Evolutionary conservation across 2,329 filamentous ascomycete species (phyloP), one percentile per base, ranked within the genome.

Genomic region (Cordyceps cicadae): DNA sequence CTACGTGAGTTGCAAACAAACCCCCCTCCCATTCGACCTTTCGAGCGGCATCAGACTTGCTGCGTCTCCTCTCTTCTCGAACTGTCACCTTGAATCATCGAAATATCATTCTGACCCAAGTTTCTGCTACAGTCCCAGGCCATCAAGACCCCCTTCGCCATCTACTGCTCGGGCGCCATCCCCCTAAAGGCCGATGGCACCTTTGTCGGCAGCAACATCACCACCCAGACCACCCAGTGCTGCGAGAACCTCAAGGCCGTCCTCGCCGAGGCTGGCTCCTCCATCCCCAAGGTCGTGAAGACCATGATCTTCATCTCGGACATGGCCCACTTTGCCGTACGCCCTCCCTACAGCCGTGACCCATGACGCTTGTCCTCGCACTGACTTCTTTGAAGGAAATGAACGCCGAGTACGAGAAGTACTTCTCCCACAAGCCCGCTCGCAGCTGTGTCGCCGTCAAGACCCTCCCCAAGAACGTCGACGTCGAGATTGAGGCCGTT

Each of bases 401-500:
- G 89, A 96, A 96, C 76, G 81, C 81, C 66, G 88, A 90, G 70
- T 96, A 94, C 74, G 87, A 87, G 74, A 87, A 91, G 76, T 91
- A 87, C 81, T 92, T 93, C 75, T 76, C 81, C 63, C 87, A 90
- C 77, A 92, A 91, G 82, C 91, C 91, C 21, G 88, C 90, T n/a
- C 83, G 90, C 67, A 92, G 87, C 77, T 96, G 91, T 72, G 90
- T 96, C 59, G 91, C 91, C 5, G 92, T 95, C 65, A 92, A 94
- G 81, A 86, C 89, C 68, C 82, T 96, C 65, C 92, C 92, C 63
- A 91, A 92, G 81, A 86, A 87, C 61, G 91, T 92, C 48, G 87
- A 91, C 63, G 86, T 96, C 26, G 92, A 96, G 81, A 94, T 96
- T 71, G 91, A 96, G 81, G 89, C 86, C 72, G 88, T 94, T 78